Evolutionary conservation across 2,329 filamentous ascomycete species (phyloP), one percentile per base, ranked within the genome.

Genomic region (Paecilomyces sp.): DNA sequence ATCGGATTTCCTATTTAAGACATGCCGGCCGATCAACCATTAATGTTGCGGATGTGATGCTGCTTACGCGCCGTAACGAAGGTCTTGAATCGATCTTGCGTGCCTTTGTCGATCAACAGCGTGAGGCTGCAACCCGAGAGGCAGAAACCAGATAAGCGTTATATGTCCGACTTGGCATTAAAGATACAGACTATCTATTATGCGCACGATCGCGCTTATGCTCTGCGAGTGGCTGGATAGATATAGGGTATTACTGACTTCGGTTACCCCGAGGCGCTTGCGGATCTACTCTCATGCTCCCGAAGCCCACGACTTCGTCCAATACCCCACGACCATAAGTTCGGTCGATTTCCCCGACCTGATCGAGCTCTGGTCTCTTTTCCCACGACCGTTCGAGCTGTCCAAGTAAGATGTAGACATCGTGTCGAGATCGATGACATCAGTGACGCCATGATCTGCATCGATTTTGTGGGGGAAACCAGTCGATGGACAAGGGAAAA

Each of bases 11-110:
- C 81, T 73, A 65, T 82, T 84, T 66, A 58, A 87, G 86, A 57
- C 94, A 99, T 75, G 93, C 90, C 11, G 89, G 90, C 1, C 85
- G 93, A 28, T 85, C 85, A 1, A 92, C 88, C 0, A 84, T 99
- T 65, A 91, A 87, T 41, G 89, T 88, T 0, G 89, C 92, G 57
- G 94, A 99, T 71, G 92, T 97, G 12, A 79, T 97, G 68, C 83
- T 99, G 7, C 84, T 99, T 31, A 88, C 91, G 28, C 82, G 94
- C 62, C 86, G 93, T 61, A 99, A 97, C 67, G 89, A 92, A 59
- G 91, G 92, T 18, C 76, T 99, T 22, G 86, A 92, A 66, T 82
- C 82, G 15, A 86, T 97, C 34, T 82, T 99, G 70, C 69, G 67
- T 11, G 67, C 72, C 5, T 77, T 74, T 56, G 62, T 73, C 15